A percentile compares a stretch with the other conserved stretches of the same genome.
Conservation (phyloP, 805 yeast species). For the Wickerhamiella slavikovae region DNA sequence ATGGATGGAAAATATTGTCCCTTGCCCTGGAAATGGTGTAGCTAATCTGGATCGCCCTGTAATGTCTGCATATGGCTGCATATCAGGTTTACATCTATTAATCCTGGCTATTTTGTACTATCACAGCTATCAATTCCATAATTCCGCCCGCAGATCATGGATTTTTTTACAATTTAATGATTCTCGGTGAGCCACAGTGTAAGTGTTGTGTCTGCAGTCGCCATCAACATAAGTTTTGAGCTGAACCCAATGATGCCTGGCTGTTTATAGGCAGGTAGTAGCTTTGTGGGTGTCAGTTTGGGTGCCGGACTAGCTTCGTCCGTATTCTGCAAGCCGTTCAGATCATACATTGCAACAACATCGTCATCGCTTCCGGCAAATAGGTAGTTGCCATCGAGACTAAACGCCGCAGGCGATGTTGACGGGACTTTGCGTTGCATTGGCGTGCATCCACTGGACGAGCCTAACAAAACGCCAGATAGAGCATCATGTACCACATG, state of each 20-base stretch:
- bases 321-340: slow-evolving; percentile 7
- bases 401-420: slow-evolving; percentile 34
- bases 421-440: slow-evolving; percentile 21
- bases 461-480: slow-evolving; percentile 30
- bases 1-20: too few species aligned
- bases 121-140: too few species aligned
- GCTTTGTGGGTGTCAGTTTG: slow-evolving; percentile 11
- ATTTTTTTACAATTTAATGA: too few species aligned
- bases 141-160: too few species aligned
- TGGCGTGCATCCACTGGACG: slow-evolving; percentile 28
- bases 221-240: slow-evolving; percentile 38
- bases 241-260: slow-evolving; percentile 23
- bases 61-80: too few species aligned
- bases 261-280: slow-evolving; percentile 7
- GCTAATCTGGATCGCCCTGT: too few species aligned
- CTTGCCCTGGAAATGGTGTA: too few species aligned
- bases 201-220: slow-evolving; percentile 40
- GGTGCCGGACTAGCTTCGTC: too few species aligned
- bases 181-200: slow-evolving; percentile 21
- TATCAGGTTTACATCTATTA: too few species aligned
- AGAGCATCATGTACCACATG: slow-evolving; percentile 56
- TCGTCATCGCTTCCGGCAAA: slow-evolving; percentile 41
- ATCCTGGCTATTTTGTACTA: too few species aligned
- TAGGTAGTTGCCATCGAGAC: slow-evolving; percentile 48
- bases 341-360: slow-evolving; percentile 32